Percentiles rank a stretch among this genome's conserved stretches.
phyloP scores from a whole-genome alignment of 257 asterid species.

The Euphrasia confusa region DNA sequence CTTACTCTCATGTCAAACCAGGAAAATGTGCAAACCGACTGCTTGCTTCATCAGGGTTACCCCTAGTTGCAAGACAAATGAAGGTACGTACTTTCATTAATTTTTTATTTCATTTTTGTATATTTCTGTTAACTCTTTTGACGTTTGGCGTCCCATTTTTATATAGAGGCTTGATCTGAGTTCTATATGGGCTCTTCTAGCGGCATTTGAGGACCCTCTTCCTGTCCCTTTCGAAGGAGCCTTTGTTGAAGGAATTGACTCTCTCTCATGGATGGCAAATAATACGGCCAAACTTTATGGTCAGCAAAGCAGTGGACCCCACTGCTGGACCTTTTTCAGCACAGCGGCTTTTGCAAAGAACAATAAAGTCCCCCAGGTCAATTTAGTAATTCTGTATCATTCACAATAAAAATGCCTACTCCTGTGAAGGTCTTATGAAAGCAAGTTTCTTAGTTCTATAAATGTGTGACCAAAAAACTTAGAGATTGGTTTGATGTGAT shows the following conservation, averaged over 20 bases:
- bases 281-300: constrained; percentile 66
- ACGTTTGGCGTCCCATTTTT: constrained; percentile 20
- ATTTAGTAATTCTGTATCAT: constrained; percentile 17
- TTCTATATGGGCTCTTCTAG: constrained; percentile 92
- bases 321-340: constrained; percentile 95
- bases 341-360: constrained; percentile 68
- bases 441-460: background rate
- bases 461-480: background rate
- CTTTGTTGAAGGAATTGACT: constrained; percentile 77
- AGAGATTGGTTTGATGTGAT: too few species aligned
- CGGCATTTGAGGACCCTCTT: constrained; percentile 89
- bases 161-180: constrained; percentile 75
- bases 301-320: constrained; percentile 45
- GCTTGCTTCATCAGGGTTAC: constrained; percentile 90
- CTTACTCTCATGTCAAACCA: constrained; percentile 32
- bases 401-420: background rate
- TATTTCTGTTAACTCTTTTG: constrained; percentile 5
- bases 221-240: constrained; percentile 86
- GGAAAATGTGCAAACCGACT: constrained; percentile 95
- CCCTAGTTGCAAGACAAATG: constrained; percentile 92
- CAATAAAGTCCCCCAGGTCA: constrained; percentile 93
- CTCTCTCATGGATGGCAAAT: constrained; percentile 91
- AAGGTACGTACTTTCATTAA: constrained; percentile 48
- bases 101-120: constrained; percentile 12
- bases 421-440: background rate